Percentiles rank a stretch among this genome's conserved stretches.
These are phyloP conservation scores for Vairimorpha necatrix DNA, from an alignment of 371 early-diverging fungal genomes.

Conservation along the genomic window DNA sequence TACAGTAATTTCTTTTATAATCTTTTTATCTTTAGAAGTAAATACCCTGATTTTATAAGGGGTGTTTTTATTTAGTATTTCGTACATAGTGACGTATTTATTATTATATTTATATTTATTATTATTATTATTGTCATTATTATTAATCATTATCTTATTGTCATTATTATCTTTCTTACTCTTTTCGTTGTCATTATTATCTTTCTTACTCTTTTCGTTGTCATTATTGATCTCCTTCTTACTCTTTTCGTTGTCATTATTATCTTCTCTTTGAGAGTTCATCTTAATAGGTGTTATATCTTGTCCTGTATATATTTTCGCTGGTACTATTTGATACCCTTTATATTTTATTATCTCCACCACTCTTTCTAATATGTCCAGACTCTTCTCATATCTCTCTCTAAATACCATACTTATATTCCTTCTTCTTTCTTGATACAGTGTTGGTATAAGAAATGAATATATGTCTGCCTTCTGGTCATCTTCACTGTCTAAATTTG, in stretches of 20 bases:
- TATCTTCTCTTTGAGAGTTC: background rate
- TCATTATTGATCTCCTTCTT: background rate
- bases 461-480: constrained; percentile 12
- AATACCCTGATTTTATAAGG: background rate
- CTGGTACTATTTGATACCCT: constrained; percentile 10
- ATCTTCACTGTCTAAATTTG: constrained; percentile 31
- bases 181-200: background rate
- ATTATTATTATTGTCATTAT: background rate
- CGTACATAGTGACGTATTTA: background rate
- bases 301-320: background rate
- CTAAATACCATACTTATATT: background rate
- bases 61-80: background rate
- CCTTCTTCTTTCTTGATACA: background rate
- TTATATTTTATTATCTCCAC: background rate
- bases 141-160: too few species aligned
- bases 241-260: background rate
- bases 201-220: background rate
- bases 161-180: background rate
- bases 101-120: background rate
- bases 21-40: background rate
- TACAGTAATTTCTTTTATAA: background rate
- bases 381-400: constrained; percentile 2
- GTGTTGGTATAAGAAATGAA: background rate
- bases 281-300: background rate
- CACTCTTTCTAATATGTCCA: background rate